phyloP scores from a whole-genome alignment of 2,329 filamentous ascomycete genomes.

The Fusarium miscanthi region DNA sequence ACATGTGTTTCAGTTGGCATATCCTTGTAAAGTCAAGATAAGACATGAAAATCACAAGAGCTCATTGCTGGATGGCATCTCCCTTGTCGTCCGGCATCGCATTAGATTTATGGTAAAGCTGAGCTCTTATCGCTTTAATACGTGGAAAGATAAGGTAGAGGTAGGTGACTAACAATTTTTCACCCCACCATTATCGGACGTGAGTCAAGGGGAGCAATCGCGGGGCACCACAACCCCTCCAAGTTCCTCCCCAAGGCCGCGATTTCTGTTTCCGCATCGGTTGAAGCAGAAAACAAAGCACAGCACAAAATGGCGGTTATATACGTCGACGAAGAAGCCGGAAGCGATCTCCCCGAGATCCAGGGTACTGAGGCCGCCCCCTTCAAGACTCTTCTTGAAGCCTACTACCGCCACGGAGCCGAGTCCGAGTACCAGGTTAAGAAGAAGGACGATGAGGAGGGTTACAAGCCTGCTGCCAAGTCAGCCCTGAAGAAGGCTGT shows the following conservation, averaged over 20 bases:
- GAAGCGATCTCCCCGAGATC: constrained; percentile 75
- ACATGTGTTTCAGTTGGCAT: background rate
- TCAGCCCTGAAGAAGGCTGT: constrained; percentile 46
- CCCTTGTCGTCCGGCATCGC: background rate
- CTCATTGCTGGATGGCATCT: background rate
- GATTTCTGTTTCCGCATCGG: constrained; percentile 25
- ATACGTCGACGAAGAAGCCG: constrained; percentile 78
- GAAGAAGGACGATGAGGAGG: constrained; percentile 44
- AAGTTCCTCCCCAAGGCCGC: constrained; percentile 18
- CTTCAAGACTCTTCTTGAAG: constrained; percentile 83
- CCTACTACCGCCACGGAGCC: constrained; percentile 66
- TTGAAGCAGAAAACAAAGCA: constrained; percentile 8
- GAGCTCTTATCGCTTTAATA: constrained; percentile 11
- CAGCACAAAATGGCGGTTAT: constrained; percentile 49
- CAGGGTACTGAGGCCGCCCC: constrained; percentile 77
- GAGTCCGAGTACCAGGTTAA: constrained; percentile 60
- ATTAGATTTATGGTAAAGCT: background rate
- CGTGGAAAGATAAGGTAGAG: constrained; percentile 17
- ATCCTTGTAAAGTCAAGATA: background rate
- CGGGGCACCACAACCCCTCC: constrained; percentile 36
- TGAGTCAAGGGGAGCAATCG: constrained; percentile 35
- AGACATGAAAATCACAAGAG: background rate
- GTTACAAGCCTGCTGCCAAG: constrained; percentile 46
- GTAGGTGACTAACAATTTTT: constrained; percentile 39
- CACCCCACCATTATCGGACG: constrained; percentile 37